Percentiles rank a stretch among this genome's conserved stretches.
These are phyloP conservation scores for Yamadazyma kanchanaburiensis DNA, from an alignment of 1,139 yeast genomes.

Conservation along the genomic window DNA sequence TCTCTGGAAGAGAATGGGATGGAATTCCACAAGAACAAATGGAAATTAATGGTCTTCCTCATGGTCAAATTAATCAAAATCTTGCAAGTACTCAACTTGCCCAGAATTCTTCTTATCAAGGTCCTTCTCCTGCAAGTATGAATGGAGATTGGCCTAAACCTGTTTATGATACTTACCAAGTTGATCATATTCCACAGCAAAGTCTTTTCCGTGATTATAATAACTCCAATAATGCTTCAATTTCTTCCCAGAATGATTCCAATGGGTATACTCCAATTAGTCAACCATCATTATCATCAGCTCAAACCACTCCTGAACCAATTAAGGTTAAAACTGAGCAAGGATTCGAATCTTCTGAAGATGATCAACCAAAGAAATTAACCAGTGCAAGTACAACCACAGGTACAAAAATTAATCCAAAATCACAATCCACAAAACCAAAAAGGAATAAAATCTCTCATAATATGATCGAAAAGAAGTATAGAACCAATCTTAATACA, in stretches of 20 bases:
- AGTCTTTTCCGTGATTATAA: constrained; percentile 1
- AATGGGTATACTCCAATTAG: constrained; percentile 24
- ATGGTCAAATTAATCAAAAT: neutral
- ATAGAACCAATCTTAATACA: constrained; percentile 66
- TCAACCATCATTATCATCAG: constrained; percentile 25
- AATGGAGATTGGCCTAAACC: neutral
- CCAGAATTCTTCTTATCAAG: neutral
- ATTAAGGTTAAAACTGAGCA: constrained; percentile 1
- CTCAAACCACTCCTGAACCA: constrained; percentile 34
- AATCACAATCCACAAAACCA: constrained; percentile 30
- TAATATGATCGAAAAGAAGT: constrained; percentile 76
- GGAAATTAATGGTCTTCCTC: neutral
- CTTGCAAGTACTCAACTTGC: constrained; percentile 7
- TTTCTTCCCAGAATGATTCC: constrained; percentile 9
- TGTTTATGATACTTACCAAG: neutral
- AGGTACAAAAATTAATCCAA: constrained; percentile 4
- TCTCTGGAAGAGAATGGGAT: constrained; percentile 20
- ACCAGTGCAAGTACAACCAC: constrained; percentile 1
- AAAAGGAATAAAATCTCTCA: constrained; percentile 61
- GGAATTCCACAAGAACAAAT: constrained; percentile 5
- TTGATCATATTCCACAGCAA: constrained; percentile 5
- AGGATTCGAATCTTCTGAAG: constrained; percentile 4
- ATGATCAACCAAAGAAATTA: constrained; percentile 1
- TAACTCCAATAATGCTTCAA: constrained; percentile 4
- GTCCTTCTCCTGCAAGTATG: neutral